Conservation (phyloP, 2,329 filamentous ascomycete species). For the Aspergillus ochraceoroseus region DNA sequence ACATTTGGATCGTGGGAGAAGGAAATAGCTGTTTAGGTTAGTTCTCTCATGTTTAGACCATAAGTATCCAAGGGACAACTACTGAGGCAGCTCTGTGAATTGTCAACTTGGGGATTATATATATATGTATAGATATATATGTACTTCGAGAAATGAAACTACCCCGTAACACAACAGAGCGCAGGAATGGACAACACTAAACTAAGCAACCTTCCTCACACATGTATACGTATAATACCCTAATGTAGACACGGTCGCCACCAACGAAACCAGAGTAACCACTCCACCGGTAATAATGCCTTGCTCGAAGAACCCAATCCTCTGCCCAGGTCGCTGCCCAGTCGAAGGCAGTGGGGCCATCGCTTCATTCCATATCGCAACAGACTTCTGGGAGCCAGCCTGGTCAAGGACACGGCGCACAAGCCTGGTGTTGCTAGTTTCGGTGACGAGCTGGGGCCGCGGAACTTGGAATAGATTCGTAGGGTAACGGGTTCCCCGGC, state of each 20-base stretch:
- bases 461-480: slow-evolving; percentile 44
- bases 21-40: no score
- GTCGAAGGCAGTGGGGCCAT: slow-evolving; percentile 34
- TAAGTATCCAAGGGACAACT: no score
- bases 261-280: slow-evolving; percentile 22
- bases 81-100: no score
- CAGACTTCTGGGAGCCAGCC: slow-evolving; percentile 16
- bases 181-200: no score
- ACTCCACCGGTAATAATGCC: slow-evolving; percentile 39
- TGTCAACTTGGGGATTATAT: no score
- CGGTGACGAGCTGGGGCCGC: slow-evolving; percentile 42
- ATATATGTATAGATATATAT: no score
- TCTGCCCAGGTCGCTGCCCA: slow-evolving; percentile 26
- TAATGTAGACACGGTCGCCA: slow-evolving; percentile 22
- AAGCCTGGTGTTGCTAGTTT: slow-evolving; percentile 16
- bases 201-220: slow-evolving; percentile 20
- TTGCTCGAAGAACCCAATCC: slow-evolving; percentile 49
- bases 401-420: slow-evolving; percentile 16
- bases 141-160: no score
- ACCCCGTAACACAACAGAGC: no score
- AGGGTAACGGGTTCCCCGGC: slow-evolving; percentile 42
- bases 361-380: slow-evolving; percentile 27
- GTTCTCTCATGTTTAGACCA: no score
- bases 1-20: slow-evolving; percentile 46
- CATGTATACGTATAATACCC: slow-evolving; percentile 25